Base-by-base conservation (phyloP, 345 rosid genomes). In the Pistacia vera region DNA sequence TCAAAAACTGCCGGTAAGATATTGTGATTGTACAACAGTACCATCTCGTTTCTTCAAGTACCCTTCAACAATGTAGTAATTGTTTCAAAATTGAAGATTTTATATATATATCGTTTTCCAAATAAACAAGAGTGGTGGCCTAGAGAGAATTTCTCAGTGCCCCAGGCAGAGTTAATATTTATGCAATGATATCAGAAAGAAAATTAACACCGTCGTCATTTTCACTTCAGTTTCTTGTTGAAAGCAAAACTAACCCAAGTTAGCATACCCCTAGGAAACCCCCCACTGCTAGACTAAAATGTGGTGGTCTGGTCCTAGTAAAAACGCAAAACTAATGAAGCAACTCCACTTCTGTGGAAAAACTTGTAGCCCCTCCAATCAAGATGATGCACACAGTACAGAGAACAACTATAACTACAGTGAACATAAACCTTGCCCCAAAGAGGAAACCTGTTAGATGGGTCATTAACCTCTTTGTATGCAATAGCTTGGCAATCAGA, bases 21-120 rank as follows among this genome's bases (percentile, higher is more conserved):
- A 51, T 13, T 56, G 35, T 1, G 46, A 64, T 54, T 33, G 38
- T 66, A 48, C 6, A 58, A 44, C 48, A 46, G 17, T 66, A 54
- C 18, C 22, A 72, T 60, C 52, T 49, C 59, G 72, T 75, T 75
- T 76, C 73, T 51, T 33, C 18, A 61, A 38, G 35, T 35, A 49
- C 51, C 25, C 61, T 3, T 58, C 6, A 38, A 36, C 63, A 56
- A 48, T 4, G 64, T 48, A 14, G 46, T 55, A 70, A 71, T 35
- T 33, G 35, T 35, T 51, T 68, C n/a, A 75, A 46, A 3, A 30
- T 28, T 18, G 0, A 59, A 56, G 35, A 33, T 54, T 28, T 2
- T 2, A 68, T 28, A 3, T 8, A 58, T 28, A 11, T 41, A n/a
- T 25, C 10, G 2, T 25, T 61, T 38, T 41, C 11, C 11, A 54